Evolutionary conservation across 306 rosid species (phyloP).

Genomic region (Aeschynomene evenia): DNA sequence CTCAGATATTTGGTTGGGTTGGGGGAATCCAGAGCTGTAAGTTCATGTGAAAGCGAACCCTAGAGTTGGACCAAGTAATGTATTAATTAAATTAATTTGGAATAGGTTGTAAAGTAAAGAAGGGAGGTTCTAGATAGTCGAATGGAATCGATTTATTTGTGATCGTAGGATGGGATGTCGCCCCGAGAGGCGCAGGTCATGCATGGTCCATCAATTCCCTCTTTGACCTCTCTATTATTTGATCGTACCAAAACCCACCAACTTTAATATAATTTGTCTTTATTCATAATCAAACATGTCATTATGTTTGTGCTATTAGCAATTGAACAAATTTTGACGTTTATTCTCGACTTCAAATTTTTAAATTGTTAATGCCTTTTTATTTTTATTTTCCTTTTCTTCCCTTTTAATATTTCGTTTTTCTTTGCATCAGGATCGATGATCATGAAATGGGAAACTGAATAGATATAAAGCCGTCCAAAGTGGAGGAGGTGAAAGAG

Average conservation of each 20-base stretch:
- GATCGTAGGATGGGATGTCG: constrained; percentile 22
- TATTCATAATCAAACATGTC: constrained; percentile 30
- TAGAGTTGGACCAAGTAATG: no score
- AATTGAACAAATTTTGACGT: not conserved
- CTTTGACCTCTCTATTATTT: constrained; percentile 21
- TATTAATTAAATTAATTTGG: no score
- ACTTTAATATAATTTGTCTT: constrained; percentile 33
- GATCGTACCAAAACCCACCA: constrained; percentile 38
- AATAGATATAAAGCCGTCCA: constrained; percentile 52
- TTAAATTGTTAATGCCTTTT: no score
- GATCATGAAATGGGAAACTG: constrained; percentile 20
- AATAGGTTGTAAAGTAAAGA: no score
- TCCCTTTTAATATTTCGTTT: not conserved
- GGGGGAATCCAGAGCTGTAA: no score
- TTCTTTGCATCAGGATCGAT: not conserved
- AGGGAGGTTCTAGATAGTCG: no score
- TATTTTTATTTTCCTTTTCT: no score
- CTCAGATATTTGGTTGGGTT: no score
- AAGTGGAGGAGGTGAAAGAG: constrained; percentile 69
- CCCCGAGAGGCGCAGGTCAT: not conserved
- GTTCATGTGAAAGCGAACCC: no score
- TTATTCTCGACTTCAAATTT: not conserved
- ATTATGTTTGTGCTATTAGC: constrained; percentile 15
- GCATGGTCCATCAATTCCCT: constrained; percentile 20
- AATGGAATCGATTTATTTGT: not conserved